Conservation (phyloP, 441 rosid genomes). For the Pelargonium fulgidum region DNA sequence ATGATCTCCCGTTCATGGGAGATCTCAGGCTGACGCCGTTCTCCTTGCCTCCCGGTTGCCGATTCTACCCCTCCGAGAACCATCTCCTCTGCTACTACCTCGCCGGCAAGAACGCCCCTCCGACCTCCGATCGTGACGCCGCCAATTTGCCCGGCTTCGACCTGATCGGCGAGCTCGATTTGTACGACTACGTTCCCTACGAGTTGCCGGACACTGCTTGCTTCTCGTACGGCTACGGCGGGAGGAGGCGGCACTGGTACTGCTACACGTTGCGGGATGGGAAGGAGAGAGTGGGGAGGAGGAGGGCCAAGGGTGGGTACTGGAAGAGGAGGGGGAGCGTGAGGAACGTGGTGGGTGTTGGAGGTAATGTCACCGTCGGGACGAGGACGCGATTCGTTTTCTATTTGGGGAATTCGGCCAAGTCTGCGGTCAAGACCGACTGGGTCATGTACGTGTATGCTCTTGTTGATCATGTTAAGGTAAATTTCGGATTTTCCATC, state of each 20-base stretch:
- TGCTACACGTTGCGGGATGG: constrained; percentile 30
- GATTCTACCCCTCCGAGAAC: constrained; percentile 45
- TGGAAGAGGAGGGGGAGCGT: constrained; percentile 37
- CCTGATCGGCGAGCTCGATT: constrained; percentile 36
- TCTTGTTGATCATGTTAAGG: constrained; percentile 35
- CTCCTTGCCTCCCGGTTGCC: constrained; percentile 39
- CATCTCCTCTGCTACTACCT: constrained; percentile 40
- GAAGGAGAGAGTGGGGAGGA: constrained; percentile 20
- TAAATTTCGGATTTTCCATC: constrained; percentile 9
- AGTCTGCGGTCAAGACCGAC: constrained; percentile 30
- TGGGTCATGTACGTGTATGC: constrained; percentile 52
- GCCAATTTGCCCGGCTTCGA: constrained; percentile 20
- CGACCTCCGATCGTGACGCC: not conserved
- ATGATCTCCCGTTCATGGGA: constrained; percentile 17
- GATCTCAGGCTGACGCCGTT: constrained; percentile 16
- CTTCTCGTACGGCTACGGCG: constrained; percentile 28
- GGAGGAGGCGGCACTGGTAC: constrained; percentile 44
- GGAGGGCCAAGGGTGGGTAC: constrained; percentile 35
- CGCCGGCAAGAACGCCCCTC: constrained; percentile 30
- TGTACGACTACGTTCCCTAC: constrained; percentile 32
- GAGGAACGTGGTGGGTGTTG: constrained; percentile 30
- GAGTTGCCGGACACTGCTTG: constrained; percentile 37
- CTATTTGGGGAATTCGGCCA: constrained; percentile 28
- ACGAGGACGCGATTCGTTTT: constrained; percentile 37
- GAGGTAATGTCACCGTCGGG: constrained; percentile 32